These are phyloP conservation scores for Vitis hybrid DNA, from an alignment of 177 flowering plant genomes.

Conservation along the genomic window DNA sequence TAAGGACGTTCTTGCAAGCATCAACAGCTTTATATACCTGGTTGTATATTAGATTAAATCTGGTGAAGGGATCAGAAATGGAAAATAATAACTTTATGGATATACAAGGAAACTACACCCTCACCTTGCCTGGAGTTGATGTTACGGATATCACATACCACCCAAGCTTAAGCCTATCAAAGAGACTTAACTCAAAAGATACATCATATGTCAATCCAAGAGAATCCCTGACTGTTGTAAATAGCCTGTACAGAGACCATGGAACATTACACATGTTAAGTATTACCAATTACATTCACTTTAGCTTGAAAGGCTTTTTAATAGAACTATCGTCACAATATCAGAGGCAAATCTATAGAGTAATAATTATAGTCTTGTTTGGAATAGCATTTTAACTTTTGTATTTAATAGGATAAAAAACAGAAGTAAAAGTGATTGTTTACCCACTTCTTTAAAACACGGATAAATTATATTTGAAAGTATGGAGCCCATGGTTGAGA, in stretches of 20 bases:
- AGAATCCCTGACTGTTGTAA: constrained; percentile 96
- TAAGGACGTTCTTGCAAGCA: constrained; percentile 94
- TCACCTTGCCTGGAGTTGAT: constrained; percentile 94
- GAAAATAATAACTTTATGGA: background rate
- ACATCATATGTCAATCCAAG: constrained; percentile 98
- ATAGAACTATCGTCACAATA: no score
- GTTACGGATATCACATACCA: constrained; percentile 99
- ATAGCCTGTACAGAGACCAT: constrained; percentile 61
- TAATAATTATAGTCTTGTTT: background rate
- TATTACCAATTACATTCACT: background rate
- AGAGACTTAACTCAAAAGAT: constrained; percentile 89
- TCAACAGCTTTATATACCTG: constrained; percentile 98
- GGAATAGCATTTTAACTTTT: no score
- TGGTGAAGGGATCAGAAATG: constrained; percentile 6
- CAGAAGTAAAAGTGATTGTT: no score
- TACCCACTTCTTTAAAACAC: no score
- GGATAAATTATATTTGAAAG: no score
- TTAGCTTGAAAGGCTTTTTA: background rate
- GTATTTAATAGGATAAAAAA: no score
- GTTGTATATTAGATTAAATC: constrained; percentile 10
- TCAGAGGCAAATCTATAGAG: background rate
- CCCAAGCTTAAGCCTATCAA: constrained; percentile 93
- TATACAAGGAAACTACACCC: constrained; percentile 10
- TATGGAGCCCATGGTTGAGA: no score
- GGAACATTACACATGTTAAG: constrained; percentile 1